phyloP scores from a whole-genome alignment of 1,284 basidiomycete species.

The Moesziomyces sp. region DNA sequence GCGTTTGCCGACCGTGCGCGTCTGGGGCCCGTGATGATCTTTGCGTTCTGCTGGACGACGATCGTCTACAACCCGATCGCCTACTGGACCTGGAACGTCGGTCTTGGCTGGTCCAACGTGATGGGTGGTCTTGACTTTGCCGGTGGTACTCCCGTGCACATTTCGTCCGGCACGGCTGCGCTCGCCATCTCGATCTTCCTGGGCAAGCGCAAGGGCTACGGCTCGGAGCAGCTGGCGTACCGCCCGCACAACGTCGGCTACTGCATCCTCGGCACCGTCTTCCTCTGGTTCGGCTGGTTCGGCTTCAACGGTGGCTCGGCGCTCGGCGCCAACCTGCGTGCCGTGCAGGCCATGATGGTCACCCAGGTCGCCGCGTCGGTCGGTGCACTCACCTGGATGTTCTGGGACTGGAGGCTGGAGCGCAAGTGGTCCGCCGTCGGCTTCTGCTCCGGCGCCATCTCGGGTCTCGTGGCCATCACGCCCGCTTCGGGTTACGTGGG shows the following conservation, averaged over 20 bases:
- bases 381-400: constrained; percentile 69
- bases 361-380: constrained; percentile 80
- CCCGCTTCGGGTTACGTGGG: constrained; percentile 74
- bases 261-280: constrained; percentile 69
- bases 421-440: constrained; percentile 75
- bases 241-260: constrained; percentile 67
- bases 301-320: constrained; percentile 68
- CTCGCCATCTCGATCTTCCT: constrained; percentile 68
- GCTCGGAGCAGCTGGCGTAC: constrained; percentile 68
- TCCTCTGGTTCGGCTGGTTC: constrained; percentile 69
- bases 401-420: constrained; percentile 63
- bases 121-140: constrained; percentile 69
- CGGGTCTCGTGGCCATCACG: constrained; percentile 79
- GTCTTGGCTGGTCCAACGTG: constrained; percentile 62
- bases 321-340: constrained; percentile 69
- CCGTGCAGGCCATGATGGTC: constrained; percentile 69
- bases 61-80: constrained; percentile 77
- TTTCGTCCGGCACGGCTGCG: constrained; percentile 68
- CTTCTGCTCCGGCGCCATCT: constrained; percentile 93
- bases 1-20: constrained; percentile 91
- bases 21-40: constrained; percentile 86
- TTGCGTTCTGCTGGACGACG: constrained; percentile 87
- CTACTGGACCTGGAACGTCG: constrained; percentile 66
- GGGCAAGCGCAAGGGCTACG: constrained; percentile 69
- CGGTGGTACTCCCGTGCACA: constrained; percentile 69